Evolutionary conservation across 2,329 filamentous ascomycete genomes (phyloP).

Genomic region (Cytospora piceae): DNA sequence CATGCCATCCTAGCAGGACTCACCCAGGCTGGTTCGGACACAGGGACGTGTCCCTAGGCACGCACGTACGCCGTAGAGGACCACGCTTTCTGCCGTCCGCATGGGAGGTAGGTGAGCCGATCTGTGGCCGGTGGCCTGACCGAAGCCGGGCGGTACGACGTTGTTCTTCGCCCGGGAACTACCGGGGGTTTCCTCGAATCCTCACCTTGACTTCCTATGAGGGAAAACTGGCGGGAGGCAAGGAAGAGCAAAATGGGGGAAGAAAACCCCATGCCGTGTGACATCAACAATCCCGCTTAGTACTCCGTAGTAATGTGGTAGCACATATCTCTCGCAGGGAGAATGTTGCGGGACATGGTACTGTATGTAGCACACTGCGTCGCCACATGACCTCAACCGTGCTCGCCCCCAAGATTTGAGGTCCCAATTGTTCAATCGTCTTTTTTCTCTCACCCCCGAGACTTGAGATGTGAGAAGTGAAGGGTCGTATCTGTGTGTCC

Average conservation of each 20-base stretch:
- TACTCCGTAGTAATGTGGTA: slow-evolving; percentile 1
- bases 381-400: slow-evolving; percentile 14
- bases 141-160: not conserved
- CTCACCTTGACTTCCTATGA: not conserved
- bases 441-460: not conserved
- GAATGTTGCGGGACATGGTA: not conserved
- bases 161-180: not conserved
- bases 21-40: no score
- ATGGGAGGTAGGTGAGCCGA: not conserved
- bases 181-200: not conserved
- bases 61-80: not conserved
- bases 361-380: slow-evolving; percentile 4
- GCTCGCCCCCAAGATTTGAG: not conserved
- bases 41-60: not conserved
- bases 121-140: not conserved
- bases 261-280: slow-evolving; percentile 7
- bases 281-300: slow-evolving; percentile 14
- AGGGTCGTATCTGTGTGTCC: not conserved
- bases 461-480: not conserved
- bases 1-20: not conserved
- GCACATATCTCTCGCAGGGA: slow-evolving; percentile 9
- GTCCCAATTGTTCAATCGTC: slow-evolving; percentile 14
- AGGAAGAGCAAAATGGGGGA: not conserved
- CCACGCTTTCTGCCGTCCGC: not conserved
- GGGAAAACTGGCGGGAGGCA: not conserved